Evolutionary conservation across 768 basidiomycete species (phyloP).

Genomic region (Tylopilus sp.): DNA sequence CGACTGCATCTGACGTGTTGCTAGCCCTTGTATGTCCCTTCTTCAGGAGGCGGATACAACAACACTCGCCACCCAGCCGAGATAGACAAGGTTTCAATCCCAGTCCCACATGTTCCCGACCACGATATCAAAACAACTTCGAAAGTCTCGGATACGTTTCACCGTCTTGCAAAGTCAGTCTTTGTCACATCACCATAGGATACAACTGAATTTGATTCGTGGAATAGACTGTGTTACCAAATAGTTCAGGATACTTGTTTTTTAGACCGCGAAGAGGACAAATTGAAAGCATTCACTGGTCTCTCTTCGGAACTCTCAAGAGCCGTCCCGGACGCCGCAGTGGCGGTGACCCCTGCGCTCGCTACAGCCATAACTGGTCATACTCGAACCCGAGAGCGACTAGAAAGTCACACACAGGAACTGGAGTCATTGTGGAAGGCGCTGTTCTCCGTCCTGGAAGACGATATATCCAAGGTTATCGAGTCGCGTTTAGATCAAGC

Average conservation of each 20-base stretch:
- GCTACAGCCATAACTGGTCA: constrained; percentile 43
- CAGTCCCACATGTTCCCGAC: constrained; percentile 1
- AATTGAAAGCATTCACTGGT: constrained; percentile 46
- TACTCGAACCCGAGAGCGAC: constrained; percentile 39
- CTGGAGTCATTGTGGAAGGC: constrained; percentile 47
- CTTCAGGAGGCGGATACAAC: constrained; percentile 4
- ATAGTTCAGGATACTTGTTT: constrained; percentile 41
- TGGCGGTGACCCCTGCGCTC: constrained; percentile 43
- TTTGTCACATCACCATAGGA: constrained; percentile 6
- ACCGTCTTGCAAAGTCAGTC: constrained; percentile 36
- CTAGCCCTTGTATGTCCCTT: constrained; percentile 14
- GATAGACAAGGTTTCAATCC: constrained; percentile 3
- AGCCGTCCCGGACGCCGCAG: constrained; percentile 40
- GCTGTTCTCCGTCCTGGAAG: constrained; percentile 40
- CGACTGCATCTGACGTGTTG: constrained; percentile 9
- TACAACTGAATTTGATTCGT: constrained; percentile 13
- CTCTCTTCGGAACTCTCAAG: constrained; percentile 46
- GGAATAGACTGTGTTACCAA: constrained; percentile 42
- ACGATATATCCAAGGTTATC: constrained; percentile 40
- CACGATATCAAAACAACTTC: constrained; percentile 3
- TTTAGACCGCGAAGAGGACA: constrained; percentile 44
- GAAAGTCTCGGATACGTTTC: constrained; percentile 33
- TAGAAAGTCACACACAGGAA: constrained; percentile 37
- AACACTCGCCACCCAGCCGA: constrained; percentile 3
- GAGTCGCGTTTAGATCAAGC: constrained; percentile 31